Evolutionary conservation across 176 grass and related monocot species (phyloP), one percentile per base, ranked within the genome.

Genomic region (Oryza nivara): DNA sequence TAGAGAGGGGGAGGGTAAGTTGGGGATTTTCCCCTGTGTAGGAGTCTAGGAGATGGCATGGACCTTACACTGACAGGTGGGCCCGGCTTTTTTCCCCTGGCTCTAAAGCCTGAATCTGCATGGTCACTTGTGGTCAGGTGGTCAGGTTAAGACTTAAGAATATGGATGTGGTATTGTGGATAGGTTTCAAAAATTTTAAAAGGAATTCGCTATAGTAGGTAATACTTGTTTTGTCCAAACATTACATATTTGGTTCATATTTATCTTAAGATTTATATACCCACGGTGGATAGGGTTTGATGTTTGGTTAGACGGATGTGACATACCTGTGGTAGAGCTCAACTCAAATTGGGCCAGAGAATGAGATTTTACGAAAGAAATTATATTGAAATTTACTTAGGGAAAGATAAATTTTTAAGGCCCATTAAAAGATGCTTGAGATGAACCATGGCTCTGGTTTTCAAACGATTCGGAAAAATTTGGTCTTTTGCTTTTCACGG

Each of bases 31-130:
- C 16, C 72, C 20, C 35, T 43, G n/a, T 7, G 5, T 32, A 65
- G 9, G 17, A 64, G n/a, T 7, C 3, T 22, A 65, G 9, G 17
- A 69, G 69, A 67, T 83, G 88, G 87, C 80, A 69, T 86, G 88
- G 69, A 82, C 22, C 61, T 86, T 22, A 25, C 8, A 25, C 8
- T 90, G 84, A 38, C 69, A 70, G 9, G 80, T 70, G 75, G 63
- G 41, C 11, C 75, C 68, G 36, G 9, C 13, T 5, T 36, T 5
- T 35, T 8, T 36, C 64, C 6, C 52, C 28, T 56, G 52, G 1
- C 52, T 56, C 5, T 56, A 6, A 32, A 19, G 58, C 66, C 13
- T 61, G 25, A 61, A 56, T 13, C 66, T 77, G 52, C 6, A 65
- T 54, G 13, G 44, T 72, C 58, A 28, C 38, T 40, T 40, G 38